Conservation (phyloP, 2,329 filamentous ascomycete species). For the Alternaria sp. region DNA sequence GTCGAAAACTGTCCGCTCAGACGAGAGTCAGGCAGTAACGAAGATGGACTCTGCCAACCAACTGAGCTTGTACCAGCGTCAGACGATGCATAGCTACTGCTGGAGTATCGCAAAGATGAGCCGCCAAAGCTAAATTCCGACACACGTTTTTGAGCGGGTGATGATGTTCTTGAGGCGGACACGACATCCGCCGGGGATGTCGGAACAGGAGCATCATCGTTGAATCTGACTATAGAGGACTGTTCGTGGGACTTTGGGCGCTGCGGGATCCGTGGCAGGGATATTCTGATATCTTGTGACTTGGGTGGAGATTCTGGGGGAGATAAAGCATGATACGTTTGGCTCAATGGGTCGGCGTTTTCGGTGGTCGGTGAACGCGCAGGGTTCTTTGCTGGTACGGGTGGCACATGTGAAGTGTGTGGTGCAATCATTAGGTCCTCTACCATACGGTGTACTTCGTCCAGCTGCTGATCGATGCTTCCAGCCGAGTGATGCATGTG, state of each 20-base stretch:
- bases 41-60: slow-evolving; percentile 19
- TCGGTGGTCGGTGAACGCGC: slow-evolving; percentile 26
- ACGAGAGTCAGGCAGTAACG: slow-evolving; percentile 13
- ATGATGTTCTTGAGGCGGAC: slow-evolving; percentile 11
- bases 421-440: slow-evolving; percentile 30
- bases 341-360: background rate
- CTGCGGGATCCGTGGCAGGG: slow-evolving; percentile 10
- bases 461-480: slow-evolving; percentile 33
- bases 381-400: slow-evolving; percentile 19
- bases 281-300: slow-evolving; percentile 4
- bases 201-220: slow-evolving; percentile 2
- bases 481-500: slow-evolving; percentile 32
- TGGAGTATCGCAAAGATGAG: slow-evolving; percentile 85
- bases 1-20: slow-evolving; percentile 14
- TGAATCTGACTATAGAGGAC: slow-evolving; percentile 6
- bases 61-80: slow-evolving; percentile 56
- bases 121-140: slow-evolving; percentile 51
- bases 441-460: slow-evolving; percentile 40
- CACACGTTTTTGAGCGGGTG: slow-evolving; percentile 24
- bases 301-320: background rate
- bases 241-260: slow-evolving; percentile 2
- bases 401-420: slow-evolving; percentile 10
- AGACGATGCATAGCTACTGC: slow-evolving; percentile 85
- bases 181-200: slow-evolving; percentile 13
- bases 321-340: background rate